Evolutionary conservation across 139 green algal species (phyloP), one percentile per base, ranked within the genome.

Genomic region (Tetratostichococcus sp.): DNA sequence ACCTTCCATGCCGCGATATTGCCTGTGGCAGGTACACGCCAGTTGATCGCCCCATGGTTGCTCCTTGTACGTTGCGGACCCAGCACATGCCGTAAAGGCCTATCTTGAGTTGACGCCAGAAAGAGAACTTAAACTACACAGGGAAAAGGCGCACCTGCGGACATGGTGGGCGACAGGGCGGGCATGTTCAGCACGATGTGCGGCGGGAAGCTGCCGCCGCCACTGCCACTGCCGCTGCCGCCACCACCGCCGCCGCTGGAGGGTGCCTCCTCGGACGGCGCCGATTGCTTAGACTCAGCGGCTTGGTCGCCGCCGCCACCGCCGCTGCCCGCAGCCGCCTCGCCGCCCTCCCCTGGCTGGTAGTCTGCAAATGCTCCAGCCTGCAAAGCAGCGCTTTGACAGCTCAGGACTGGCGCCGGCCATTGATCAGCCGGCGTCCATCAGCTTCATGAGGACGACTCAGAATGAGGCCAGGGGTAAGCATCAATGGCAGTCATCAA

Each of bases 121-220:
- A n/a, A n/a, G n/a, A n/a, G n/a, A n/a, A n/a, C n/a, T n/a, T n/a
- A n/a, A n/a, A n/a, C n/a, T n/a, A n/a, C n/a, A n/a, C n/a, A n/a
- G n/a, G n/a, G n/a, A n/a, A n/a, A n/a, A n/a, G n/a, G 35, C 72
- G 26, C 34, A 89, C 90, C 87, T 92, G 78, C 81, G 5, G 86
- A 89, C 94, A 98, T 98, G 8, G 94, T 98, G 19, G 93, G 93
- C 0, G 89, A 96, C 72, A 98, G 82, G 1, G 91, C 89, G 23
- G 94, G 94, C 89, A 98, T 96, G 35, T 77, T 76, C 59, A 97
- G 72, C 72, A 94, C 72, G 25, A 72, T 71, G 67, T 89, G 85
- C 1, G 80, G 23, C 39, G 85, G 83, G 72, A 78, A 89, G 42
- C 81, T 72, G 23, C 79, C 83, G 8, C 73, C 65, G 65, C 42